phyloP scores from a whole-genome alignment of 495 filamentous ascomycete genomes.

The Penicillium cinerascens region DNA sequence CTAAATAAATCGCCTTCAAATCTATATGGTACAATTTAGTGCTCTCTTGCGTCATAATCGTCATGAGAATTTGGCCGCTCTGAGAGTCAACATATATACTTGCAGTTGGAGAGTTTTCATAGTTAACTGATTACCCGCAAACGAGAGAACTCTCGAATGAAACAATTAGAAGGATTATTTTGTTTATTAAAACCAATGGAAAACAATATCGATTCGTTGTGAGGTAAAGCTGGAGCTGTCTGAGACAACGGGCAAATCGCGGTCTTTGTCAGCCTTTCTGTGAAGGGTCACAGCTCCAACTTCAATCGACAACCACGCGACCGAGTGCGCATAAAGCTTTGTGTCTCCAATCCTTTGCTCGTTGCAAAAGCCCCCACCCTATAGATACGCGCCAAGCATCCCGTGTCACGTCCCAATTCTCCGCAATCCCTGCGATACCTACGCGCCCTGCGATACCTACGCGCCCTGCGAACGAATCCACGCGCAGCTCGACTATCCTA shows the following conservation, averaged over 20 bases:
- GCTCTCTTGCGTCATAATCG: no score
- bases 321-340: background rate
- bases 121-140: background rate
- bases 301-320: conserved; percentile 2
- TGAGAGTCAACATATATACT: no score
- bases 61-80: no score
- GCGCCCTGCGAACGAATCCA: background rate
- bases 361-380: background rate
- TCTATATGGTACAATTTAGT: no score
- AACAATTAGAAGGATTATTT: no score
- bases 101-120: background rate
- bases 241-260: background rate
- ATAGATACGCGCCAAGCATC: background rate
- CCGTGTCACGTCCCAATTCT: background rate
- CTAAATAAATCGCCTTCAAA: no score
- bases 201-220: background rate
- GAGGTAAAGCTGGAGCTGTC: background rate
- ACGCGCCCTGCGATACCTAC: background rate
- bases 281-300: background rate
- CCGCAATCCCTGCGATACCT: background rate
- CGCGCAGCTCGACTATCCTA: background rate
- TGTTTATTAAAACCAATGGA: no score
- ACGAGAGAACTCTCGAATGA: background rate
- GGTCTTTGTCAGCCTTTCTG: conserved; percentile 1
- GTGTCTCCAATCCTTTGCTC: background rate